phyloP scores from a whole-genome alignment of 176 grass and related monocot species.

The Triticum dicoccoides region DNA sequence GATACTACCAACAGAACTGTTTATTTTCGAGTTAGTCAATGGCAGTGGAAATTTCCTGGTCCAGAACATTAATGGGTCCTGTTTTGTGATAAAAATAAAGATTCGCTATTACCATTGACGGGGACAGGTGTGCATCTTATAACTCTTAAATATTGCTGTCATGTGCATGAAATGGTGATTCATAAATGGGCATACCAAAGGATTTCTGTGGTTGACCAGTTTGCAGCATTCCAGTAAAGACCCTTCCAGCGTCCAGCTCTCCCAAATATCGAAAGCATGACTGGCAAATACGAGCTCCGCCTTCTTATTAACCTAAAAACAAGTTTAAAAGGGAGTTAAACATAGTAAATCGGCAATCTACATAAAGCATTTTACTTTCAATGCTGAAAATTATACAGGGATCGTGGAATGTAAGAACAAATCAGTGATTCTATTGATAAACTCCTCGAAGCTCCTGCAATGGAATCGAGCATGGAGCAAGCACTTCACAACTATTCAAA shows the following conservation, averaged over 20 bases:
- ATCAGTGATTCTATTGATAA: neutral
- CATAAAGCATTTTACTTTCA: neutral
- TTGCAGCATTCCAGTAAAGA: slow-evolving; percentile 63
- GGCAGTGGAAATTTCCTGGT: neutral
- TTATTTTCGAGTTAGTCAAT: neutral
- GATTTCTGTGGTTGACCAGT: slow-evolving; percentile 74
- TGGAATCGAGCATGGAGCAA: neutral
- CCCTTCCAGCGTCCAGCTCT: slow-evolving; percentile 85
- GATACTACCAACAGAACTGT: neutral
- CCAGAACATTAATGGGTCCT: neutral
- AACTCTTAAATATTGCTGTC: slow-evolving; percentile 1
- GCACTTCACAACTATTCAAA: neutral
- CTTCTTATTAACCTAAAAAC: slow-evolving; percentile 65
- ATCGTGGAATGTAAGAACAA: neutral
- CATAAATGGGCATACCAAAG: slow-evolving; percentile 50
- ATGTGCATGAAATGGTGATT: neutral
- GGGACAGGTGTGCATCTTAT: neutral
- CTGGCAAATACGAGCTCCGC: slow-evolving; percentile 67
- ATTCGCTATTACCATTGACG: neutral
- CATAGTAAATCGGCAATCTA: slow-evolving; percentile 1
- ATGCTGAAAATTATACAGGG: neutral
- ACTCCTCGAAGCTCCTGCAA: neutral
- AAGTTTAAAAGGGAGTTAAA: slow-evolving; percentile 24
- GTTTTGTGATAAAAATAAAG: neutral
- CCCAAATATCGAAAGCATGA: slow-evolving; percentile 82